Conservation (phyloP, 768 basidiomycete species). For the Paxillus rubicundulus region DNA sequence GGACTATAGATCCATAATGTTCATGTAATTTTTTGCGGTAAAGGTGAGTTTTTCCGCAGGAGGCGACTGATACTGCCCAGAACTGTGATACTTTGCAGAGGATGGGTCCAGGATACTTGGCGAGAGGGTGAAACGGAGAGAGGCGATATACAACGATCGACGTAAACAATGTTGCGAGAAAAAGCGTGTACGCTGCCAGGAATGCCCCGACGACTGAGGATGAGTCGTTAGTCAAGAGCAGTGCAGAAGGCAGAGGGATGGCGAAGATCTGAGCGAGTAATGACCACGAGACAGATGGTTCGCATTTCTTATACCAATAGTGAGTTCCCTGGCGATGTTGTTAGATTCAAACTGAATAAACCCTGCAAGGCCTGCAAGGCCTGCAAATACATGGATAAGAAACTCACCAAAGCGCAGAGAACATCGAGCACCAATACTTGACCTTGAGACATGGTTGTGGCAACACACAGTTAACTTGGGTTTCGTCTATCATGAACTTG, state of each 20-base stretch:
- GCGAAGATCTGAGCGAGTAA: conserved; percentile 8
- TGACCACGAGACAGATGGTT: conserved; percentile 15
- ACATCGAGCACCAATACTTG: conserved; percentile 11
- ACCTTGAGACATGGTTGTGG: conserved; percentile 3
- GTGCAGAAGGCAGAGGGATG: conserved; percentile 13
- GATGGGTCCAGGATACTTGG: conserved; percentile 36
- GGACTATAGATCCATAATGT: conserved; percentile 32
- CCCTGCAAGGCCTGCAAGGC: no score
- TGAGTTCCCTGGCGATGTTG: conserved; percentile 10
- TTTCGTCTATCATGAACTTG: no score
- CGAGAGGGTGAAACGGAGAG: conserved; percentile 39
- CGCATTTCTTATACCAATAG: conserved; percentile 15
- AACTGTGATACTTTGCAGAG: conserved; percentile 31
- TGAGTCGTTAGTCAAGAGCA: conserved; percentile 7
- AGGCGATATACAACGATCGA: conserved; percentile 37
- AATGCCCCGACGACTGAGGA: conserved; percentile 5
- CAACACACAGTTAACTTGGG: background rate
- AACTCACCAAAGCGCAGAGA: conserved; percentile 18
- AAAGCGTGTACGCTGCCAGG: conserved; percentile 13
- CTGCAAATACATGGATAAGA: no score
- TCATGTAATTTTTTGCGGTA: conserved; percentile 26
- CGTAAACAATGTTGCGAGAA: conserved; percentile 17
- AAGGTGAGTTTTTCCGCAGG: conserved; percentile 18
- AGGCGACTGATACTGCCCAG: conserved; percentile 19
- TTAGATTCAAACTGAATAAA: background rate